Conservation (phyloP, 2,329 filamentous ascomycete genomes). For the Beauveria medogensis region DNA sequence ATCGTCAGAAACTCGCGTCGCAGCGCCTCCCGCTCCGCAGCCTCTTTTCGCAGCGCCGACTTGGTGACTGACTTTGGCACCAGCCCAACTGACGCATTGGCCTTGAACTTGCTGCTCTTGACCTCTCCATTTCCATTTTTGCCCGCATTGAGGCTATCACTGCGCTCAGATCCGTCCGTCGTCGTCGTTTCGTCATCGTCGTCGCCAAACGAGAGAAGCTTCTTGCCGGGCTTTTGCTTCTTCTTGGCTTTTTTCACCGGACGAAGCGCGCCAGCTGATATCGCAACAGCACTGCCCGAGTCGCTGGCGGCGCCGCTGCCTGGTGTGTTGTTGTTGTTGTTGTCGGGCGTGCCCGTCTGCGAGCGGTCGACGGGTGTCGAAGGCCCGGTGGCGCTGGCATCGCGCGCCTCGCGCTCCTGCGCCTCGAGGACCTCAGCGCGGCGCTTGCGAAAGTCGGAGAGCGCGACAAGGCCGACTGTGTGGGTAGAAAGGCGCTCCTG, state of each 20-base stretch:
- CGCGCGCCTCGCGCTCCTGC: constrained; percentile 73
- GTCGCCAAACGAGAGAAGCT: constrained; percentile 55
- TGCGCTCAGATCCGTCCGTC: constrained; percentile 26
- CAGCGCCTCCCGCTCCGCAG: constrained; percentile 67
- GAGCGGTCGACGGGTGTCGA: constrained; percentile 40
- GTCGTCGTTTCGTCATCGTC: constrained; percentile 54
- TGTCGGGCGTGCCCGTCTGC: constrained; percentile 38
- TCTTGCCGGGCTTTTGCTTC: constrained; percentile 35
- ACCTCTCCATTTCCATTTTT: constrained; percentile 13
- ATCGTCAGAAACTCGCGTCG: constrained; percentile 74
- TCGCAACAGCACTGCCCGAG: constrained; percentile 17
- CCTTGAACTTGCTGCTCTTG: constrained; percentile 44
- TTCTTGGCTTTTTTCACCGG: constrained; percentile 27
- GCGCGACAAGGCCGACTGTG: constrained; percentile 83
- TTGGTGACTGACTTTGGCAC: constrained; percentile 64
- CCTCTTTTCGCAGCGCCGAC: constrained; percentile 70
- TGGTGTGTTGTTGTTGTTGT: constrained; percentile 19
- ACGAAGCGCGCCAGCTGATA: constrained; percentile 12
- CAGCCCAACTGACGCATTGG: constrained; percentile 52
- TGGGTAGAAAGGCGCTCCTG: constrained; percentile 76
- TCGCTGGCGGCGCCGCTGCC: constrained; percentile 23
- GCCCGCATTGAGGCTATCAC: constrained; percentile 11
- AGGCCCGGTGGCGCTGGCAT: constrained; percentile 41
- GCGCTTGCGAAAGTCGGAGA: constrained; percentile 92
- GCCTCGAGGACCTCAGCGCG: constrained; percentile 90